A percentile compares a stretch with the other conserved stretches of the same genome.
Evolutionary conservation across 495 filamentous ascomycete species (phyloP).

Genomic region (Penicillium goetzii): DNA sequence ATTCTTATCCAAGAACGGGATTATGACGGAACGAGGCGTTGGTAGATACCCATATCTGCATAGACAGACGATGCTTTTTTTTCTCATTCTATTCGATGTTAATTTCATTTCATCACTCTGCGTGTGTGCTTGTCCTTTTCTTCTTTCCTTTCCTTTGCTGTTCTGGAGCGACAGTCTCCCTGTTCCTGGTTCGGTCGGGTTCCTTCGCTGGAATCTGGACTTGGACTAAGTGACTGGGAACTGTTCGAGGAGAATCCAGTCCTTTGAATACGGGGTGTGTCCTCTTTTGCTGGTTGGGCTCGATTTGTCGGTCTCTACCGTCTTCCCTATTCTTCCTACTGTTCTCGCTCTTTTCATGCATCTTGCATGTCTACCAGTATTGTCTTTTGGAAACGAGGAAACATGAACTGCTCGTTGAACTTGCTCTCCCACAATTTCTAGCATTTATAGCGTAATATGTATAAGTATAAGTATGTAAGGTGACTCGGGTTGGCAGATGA

Average conservation of each 20-base stretch:
- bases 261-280: conserved; percentile 19
- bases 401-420: conserved; percentile 6
- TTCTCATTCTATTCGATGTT: conserved; percentile 27
- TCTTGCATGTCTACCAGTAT: conserved; percentile 5
- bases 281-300: conserved; percentile 18
- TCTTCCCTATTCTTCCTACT: conserved; percentile 24
- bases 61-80: conserved; percentile 42
- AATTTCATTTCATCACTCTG: conserved; percentile 27
- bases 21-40: conserved; percentile 55
- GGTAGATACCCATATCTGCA: conserved; percentile 55
- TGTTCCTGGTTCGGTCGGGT: conserved; percentile 12
- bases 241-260: conserved; percentile 25
- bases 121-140: conserved; percentile 36
- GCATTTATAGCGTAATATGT: background rate
- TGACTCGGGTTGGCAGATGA: background rate
- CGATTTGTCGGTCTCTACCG: conserved; percentile 30
- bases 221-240: background rate
- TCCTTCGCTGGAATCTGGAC: conserved; percentile 4
- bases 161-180: conserved; percentile 21
- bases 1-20: conserved; percentile 37
- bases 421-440: background rate
- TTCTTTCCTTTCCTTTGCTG: conserved; percentile 32
- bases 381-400: conserved; percentile 21
- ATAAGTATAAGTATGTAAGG: background rate
- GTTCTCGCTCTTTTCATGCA: conserved; percentile 14